Evolutionary conservation across 495 filamentous ascomycete species (phyloP), one percentile per base, ranked within the genome.

Genomic region (Penicillium desertorum): DNA sequence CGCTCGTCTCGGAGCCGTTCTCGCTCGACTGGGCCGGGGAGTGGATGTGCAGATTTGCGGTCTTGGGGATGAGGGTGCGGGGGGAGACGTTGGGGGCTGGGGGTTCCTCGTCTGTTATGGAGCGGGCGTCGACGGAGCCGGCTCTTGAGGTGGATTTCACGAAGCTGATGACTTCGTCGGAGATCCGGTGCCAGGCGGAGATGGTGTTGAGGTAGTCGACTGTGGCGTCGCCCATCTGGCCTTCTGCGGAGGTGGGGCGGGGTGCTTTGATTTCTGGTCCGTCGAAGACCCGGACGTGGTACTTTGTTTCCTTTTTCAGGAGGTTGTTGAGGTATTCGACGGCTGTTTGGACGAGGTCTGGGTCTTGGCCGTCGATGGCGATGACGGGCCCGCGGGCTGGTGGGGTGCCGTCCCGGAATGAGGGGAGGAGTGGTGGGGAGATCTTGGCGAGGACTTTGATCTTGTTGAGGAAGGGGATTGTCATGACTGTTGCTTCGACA

Each of bases 351-450:
- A 88, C 74, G 12, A 86, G 63, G 1, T 68, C 60, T 3, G 69
- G 63, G 49, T 88, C 81, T 22, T 87, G 73, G 14, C 92, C 91
- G 66, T 98, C 94, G 22, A 98, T 70, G 0, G 90, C 86, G 45
- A 98, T 86, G 25, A 97, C 80, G 1, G 89, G 81, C 0, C 95
- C 92, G 41, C 92, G 81, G 23, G 78, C 70, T 52, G 71, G 72
- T 34, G 71, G 61, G 8, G 71, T 76, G n/a, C 16, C 70, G 69
- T 62, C 74, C 1, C 67, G 67, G 57, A 72, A 75, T 23, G 72
- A 12, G 64, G 77, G 25, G 59, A 71, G 71, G 4, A 92, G 74
- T 0, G 87, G 81, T n/a, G 87, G 86, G 5, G 87, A 82, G 43
- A 89, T 86, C 54, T 82, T 83, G n/a, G 80, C 70, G 5, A 91